Percentiles rank a stretch among this genome's conserved stretches.
Conservation (phyloP, 768 basidiomycete genomes). For the Termitomyces bulborhizus region DNA sequence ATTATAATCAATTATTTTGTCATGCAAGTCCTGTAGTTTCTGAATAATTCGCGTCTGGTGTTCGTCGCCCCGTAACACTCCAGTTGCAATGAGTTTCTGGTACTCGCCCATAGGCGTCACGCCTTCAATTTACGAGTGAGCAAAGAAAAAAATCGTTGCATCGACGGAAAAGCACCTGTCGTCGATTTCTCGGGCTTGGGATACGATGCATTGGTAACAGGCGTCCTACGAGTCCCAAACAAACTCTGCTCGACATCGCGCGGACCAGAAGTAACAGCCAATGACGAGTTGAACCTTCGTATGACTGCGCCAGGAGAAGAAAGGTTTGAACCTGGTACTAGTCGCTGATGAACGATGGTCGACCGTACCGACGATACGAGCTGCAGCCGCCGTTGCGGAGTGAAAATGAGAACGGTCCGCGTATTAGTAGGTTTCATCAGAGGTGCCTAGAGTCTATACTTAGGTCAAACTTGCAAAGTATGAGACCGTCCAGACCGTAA, state of each 20-base stretch:
- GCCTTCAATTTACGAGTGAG: constrained; percentile 18
- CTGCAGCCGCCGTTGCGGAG: constrained; percentile 9
- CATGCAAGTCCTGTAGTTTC: constrained; percentile 75
- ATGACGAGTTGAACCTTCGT: constrained; percentile 27
- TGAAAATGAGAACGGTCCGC: constrained; percentile 18
- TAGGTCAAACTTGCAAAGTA: no score
- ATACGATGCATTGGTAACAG: constrained; percentile 1
- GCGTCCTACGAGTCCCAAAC: constrained; percentile 8
- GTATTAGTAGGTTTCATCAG: constrained; percentile 23
- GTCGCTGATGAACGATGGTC: constrained; percentile 12
- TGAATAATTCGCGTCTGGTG: constrained; percentile 83
- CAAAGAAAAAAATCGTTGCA: background rate
- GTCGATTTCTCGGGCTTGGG: background rate
- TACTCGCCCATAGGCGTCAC: constrained; percentile 41
- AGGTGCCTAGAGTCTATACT: no score
- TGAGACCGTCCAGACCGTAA: no score
- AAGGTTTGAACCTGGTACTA: background rate
- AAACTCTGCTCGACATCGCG: constrained; percentile 20
- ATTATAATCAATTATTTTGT: constrained; percentile 60
- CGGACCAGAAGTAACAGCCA: constrained; percentile 22
- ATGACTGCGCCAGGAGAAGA: constrained; percentile 2
- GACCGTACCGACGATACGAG: constrained; percentile 4
- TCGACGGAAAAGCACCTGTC: background rate
- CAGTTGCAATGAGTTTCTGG: constrained; percentile 35
- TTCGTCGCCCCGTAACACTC: constrained; percentile 63